Evolutionary conservation across 164 flowering plant species (phyloP), one percentile per base, ranked within the genome.

Genomic region (Chimonanthus salicifolius): DNA sequence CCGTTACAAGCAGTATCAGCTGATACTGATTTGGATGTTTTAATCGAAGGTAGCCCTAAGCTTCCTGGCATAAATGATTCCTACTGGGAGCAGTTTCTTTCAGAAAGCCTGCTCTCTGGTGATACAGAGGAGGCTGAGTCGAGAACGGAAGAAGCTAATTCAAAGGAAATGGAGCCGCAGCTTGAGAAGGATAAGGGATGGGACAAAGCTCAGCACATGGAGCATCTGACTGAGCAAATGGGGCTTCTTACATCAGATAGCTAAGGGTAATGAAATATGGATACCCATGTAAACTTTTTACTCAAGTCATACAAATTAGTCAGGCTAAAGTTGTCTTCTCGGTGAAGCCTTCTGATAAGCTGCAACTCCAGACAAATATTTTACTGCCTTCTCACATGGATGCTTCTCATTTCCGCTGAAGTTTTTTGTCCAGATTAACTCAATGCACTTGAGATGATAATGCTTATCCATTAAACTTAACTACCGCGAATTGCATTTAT

Each of bases 201-300:
- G 94, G 78, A 78, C 62, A 89, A 84, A 63, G 18, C 74, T n/a
- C 85, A 88, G 76, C 68, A 81, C 69, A 76, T 94, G 91, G 89
- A 88, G 20, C 83, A 81, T 75, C 89, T 94, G n/a, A 91, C 97
- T 0, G 89, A 90, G 80, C 89, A 89, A 77, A 90, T 91, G 97
- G 94, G 92, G 21, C 87, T 80, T 76, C 92, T 90, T 13, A 67
- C 83, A 10, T 87, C 97, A 15, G 87, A 94, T 6, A 70, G 72
- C 69, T 67, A 83, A 71, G 74, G 70, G 73, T 78, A 67, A 67
- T 83, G 77, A 85, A 74, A n/a, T 69, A 69, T 11, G 15, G 33
- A 33, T 33, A 33, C 47, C 44, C 20, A n/a, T 66, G 70, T 73
- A 51, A 33, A 45, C 44, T 21, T 69, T 68, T 47, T 68, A 21